Conservation (phyloP, 2,329 filamentous ascomycete genomes). For the Cryphonectria nitschkei region DNA sequence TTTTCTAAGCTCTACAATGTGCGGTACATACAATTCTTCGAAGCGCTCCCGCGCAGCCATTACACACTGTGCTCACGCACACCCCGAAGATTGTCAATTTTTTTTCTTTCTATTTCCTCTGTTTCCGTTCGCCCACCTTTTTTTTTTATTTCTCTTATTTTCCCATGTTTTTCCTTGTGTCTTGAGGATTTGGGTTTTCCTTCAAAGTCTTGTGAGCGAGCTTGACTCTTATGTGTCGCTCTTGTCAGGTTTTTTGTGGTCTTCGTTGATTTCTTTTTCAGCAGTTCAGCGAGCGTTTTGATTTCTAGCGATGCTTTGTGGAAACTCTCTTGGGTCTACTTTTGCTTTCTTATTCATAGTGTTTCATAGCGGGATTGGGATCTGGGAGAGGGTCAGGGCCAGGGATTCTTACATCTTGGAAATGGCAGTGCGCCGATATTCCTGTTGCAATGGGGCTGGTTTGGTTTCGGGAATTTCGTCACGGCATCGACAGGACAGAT, state of each 20-base stretch:
- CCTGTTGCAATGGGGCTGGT: slow-evolving; percentile 29
- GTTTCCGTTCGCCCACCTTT: slow-evolving; percentile 37
- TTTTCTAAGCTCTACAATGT: slow-evolving; percentile 11
- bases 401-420: slow-evolving; percentile 29
- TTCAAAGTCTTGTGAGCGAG: not conserved
- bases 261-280: slow-evolving; percentile 36
- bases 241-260: slow-evolving; percentile 34
- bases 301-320: slow-evolving; percentile 31
- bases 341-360: slow-evolving; percentile 31
- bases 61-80: slow-evolving; percentile 30
- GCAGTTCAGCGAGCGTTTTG: slow-evolving; percentile 46
- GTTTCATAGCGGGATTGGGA: slow-evolving; percentile 28
- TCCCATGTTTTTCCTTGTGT: slow-evolving; percentile 31
- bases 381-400: slow-evolving; percentile 23
- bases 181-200: not conserved
- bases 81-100: slow-evolving; percentile 32
- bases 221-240: not conserved
- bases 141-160: slow-evolving; percentile 40
- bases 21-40: slow-evolving; percentile 26
- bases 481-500: slow-evolving; percentile 30
- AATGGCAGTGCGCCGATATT: slow-evolving; percentile 29
- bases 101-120: slow-evolving; percentile 31
- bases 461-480: slow-evolving; percentile 27
- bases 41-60: slow-evolving; percentile 31
- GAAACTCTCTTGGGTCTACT: not conserved